These are phyloP conservation scores for Alternaria sp. DNA, from an alignment of 2,329 filamentous ascomycete genomes.

Conservation along the genomic window DNA sequence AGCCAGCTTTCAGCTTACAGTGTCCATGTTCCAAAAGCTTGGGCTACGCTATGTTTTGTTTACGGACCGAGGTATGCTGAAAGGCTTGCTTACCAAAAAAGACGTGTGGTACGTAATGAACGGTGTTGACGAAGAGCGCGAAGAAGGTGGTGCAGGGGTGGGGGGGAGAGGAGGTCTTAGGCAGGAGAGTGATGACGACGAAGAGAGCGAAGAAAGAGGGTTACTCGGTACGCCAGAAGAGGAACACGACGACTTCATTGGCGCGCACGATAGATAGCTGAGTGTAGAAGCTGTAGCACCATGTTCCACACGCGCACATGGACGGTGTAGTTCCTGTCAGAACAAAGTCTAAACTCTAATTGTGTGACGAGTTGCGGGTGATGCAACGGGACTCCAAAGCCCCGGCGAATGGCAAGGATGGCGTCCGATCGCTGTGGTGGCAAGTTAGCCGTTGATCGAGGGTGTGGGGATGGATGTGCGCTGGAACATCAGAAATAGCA, in stretches of 20 bases:
- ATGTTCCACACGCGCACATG: background rate
- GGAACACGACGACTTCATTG: slow-evolving; percentile 28
- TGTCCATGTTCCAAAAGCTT: slow-evolving; percentile 92
- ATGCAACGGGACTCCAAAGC: slow-evolving; percentile 1
- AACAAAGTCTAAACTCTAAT: background rate
- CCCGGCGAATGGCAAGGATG: slow-evolving; percentile 2
- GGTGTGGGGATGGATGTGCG: background rate
- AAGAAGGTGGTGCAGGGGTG: slow-evolving; percentile 46
- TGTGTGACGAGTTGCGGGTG: background rate
- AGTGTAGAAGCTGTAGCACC: slow-evolving; percentile 3
- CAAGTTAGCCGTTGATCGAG: slow-evolving; percentile 8
- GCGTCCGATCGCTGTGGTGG: background rate
- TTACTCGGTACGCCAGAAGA: slow-evolving; percentile 40
- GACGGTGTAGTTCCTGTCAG: background rate
- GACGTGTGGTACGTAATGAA: slow-evolving; percentile 95
- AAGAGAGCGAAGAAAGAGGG: slow-evolving; percentile 49
- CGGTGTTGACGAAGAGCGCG: slow-evolving; percentile 50
- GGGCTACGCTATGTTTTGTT: slow-evolving; percentile 91
- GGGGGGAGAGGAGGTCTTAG: slow-evolving; percentile 42
- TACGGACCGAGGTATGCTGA: slow-evolving; percentile 77
- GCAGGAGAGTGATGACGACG: slow-evolving; percentile 36
- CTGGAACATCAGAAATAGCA: background rate
- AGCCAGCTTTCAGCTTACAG: slow-evolving; percentile 80
- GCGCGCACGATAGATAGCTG: slow-evolving; percentile 15
- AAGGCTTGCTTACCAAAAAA: slow-evolving; percentile 93